phyloP scores from a whole-genome alignment of 164 flowering plant species.

The Vitis riparia region DNA sequence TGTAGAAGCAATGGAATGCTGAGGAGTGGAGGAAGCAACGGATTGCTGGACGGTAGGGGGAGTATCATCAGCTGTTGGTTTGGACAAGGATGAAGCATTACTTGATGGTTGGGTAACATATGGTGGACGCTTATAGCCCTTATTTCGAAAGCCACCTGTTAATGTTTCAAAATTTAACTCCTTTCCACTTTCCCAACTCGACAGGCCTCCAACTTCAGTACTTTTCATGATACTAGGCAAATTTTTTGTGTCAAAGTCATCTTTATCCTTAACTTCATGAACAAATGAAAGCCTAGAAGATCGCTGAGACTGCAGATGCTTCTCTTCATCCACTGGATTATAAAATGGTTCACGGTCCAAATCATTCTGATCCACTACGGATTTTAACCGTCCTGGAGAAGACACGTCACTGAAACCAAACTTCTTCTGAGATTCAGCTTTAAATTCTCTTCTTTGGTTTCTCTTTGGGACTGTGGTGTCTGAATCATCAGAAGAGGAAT shows the following conservation, averaged over 20 bases:
- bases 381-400: slow-evolving; percentile 7
- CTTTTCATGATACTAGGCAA: slow-evolving; percentile 15
- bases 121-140: slow-evolving; percentile 50
- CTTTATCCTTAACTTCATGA: slow-evolving; percentile 16
- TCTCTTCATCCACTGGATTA: slow-evolving; percentile 10
- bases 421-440: slow-evolving; percentile 12
- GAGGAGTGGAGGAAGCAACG: slow-evolving; percentile 4
- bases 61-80: slow-evolving; percentile 20
- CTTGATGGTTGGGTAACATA: slow-evolving; percentile 30
- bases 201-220: slow-evolving; percentile 14
- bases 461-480: background rate
- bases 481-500: slow-evolving; percentile 11
- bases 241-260: background rate
- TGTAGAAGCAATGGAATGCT: slow-evolving; percentile 10
- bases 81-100: slow-evolving; percentile 22
- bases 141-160: slow-evolving; percentile 77
- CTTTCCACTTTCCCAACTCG: slow-evolving; percentile 27
- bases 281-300: slow-evolving; percentile 14
- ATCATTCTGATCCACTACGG: slow-evolving; percentile 13
- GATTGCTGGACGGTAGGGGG: slow-evolving; percentile 19
- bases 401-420: slow-evolving; percentile 8
- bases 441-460: slow-evolving; percentile 15
- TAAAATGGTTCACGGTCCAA: slow-evolving; percentile 6
- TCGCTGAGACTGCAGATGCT: slow-evolving; percentile 9
- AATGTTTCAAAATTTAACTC: slow-evolving; percentile 50